These are phyloP conservation scores for Puccinia brachypodii DNA, from an alignment of 1,284 basidiomycete species.

Conservation along the genomic window DNA sequence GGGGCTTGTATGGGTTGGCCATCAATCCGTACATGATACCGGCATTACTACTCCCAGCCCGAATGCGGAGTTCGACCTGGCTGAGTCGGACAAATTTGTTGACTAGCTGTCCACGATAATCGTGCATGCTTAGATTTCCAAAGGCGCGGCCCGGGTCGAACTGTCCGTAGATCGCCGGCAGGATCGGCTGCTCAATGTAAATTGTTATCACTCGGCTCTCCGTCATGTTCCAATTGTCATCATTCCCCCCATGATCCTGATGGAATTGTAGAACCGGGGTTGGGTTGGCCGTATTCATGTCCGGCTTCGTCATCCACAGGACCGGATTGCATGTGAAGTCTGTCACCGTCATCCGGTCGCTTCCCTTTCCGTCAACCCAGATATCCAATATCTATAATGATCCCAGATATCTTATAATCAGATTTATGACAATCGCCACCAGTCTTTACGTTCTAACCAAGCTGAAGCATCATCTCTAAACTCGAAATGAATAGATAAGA, in stretches of 20 bases:
- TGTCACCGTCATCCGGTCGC: constrained; percentile 36
- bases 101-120: background rate
- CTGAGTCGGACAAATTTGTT: background rate
- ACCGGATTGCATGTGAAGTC: constrained; percentile 19
- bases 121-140: background rate
- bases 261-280: background rate
- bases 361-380: constrained; percentile 2
- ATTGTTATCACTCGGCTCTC: constrained; percentile 9
- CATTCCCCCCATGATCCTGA: background rate
- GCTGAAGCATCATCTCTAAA: background rate
- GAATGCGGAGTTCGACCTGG: background rate
- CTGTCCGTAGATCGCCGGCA: background rate
- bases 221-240: background rate
- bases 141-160: background rate
- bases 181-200: constrained; percentile 26
- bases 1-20: background rate
- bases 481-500: background rate
- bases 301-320: background rate
- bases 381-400: constrained; percentile 25
- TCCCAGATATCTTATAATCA: background rate
- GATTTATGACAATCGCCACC: background rate
- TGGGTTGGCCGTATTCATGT: background rate
- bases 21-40: constrained; percentile 8
- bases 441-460: background rate
- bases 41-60: background rate